Base-by-base conservation (phyloP, 305 asterid species). In the Striga hermonthica region DNA sequence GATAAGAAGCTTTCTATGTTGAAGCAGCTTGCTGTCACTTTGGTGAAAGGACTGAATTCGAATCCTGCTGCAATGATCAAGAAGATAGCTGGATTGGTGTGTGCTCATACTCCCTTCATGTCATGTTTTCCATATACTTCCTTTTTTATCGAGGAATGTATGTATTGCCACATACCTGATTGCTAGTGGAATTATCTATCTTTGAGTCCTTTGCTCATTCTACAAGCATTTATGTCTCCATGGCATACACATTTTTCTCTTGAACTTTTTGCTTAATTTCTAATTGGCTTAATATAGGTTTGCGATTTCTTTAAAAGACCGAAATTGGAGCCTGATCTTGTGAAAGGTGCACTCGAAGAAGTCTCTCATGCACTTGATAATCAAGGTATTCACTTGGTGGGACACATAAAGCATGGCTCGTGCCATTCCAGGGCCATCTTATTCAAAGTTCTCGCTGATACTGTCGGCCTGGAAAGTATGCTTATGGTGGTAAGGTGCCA, bases 401-500 rank as follows among this genome's bases (percentile, higher is more conserved):
- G 97, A 66, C 99, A 94, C 70, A 88, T 94, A 75, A 88, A 81
- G 75, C 92, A 94, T 31, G 92, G 95, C 72, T 81, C 99, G 38
- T 94, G 96, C 82, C 87, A 96, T 65, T 89, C 95, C 64, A 87
- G 99, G 65, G 97, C 99, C 72, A 90, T 94, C 70, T 70, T 94
- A 44, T 94, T 94, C 72, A 94, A 94, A 80, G 94, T 88, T 81
- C 97, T 94, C 75, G 99, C 99, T 5, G 99, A 94, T 80, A 78
- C 97, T 66, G 97, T 94, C 69, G 96, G 99, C 75, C 91, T 94
- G 71, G 95, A 94, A 79, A 76, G 96, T 71, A 79, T 87, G 74
- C 90, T 94, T 41, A 80, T 91, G 78, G 95, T 85, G 97, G 99
- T 94, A 78, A 80, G 97, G 40, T 68, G 31, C 31, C 31, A 22